Evolutionary conservation across 2,329 filamentous ascomycete species (phyloP).

Genomic region (Leptographium procerum): DNA sequence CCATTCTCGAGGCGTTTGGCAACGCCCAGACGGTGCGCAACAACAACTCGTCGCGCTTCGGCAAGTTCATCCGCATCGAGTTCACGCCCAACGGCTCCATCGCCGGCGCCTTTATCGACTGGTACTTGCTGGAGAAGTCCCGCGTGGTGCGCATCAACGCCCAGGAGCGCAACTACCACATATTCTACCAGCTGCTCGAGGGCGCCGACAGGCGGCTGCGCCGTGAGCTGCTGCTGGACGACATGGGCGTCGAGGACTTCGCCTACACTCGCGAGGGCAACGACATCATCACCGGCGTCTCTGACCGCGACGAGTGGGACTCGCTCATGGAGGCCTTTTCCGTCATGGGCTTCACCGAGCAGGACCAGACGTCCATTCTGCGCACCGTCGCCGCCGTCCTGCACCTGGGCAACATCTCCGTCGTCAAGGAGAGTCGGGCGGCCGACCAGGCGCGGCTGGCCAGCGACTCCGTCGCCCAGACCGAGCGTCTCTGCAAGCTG

Average conservation of each 20-base stretch:
- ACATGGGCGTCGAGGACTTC: conserved; percentile 73
- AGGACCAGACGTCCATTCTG: conserved; percentile 74
- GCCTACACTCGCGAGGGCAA: conserved; percentile 86
- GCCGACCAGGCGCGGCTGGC: conserved; percentile 82
- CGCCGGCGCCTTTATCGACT: conserved; percentile 92
- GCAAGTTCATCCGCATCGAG: conserved; percentile 97
- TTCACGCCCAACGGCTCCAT: conserved; percentile 84
- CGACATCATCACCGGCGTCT: conserved; percentile 81
- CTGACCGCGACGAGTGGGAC: conserved; percentile 84
- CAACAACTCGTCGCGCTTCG: conserved; percentile 96
- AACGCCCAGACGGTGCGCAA: conserved; percentile 97
- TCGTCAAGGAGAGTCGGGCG: conserved; percentile 80
- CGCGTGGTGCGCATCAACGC: conserved; percentile 80
- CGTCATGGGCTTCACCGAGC: conserved; percentile 83
- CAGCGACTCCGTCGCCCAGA: conserved; percentile 61
- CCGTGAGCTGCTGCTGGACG: conserved; percentile 63
- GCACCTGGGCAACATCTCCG: conserved; percentile 83
- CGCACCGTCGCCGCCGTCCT: conserved; percentile 83
- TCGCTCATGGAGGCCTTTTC: conserved; percentile 82
- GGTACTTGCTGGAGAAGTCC: conserved; percentile 98
- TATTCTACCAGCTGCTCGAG: conserved; percentile 91
- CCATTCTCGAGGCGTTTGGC: conserved; percentile 93
- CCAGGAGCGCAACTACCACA: conserved; percentile 89
- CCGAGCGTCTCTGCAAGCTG: conserved; percentile 68
- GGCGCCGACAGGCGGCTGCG: conserved; percentile 67